Evolutionary conservation across 2,329 filamentous ascomycete genomes (phyloP).

Genomic region (Rosellinia necatrix): DNA sequence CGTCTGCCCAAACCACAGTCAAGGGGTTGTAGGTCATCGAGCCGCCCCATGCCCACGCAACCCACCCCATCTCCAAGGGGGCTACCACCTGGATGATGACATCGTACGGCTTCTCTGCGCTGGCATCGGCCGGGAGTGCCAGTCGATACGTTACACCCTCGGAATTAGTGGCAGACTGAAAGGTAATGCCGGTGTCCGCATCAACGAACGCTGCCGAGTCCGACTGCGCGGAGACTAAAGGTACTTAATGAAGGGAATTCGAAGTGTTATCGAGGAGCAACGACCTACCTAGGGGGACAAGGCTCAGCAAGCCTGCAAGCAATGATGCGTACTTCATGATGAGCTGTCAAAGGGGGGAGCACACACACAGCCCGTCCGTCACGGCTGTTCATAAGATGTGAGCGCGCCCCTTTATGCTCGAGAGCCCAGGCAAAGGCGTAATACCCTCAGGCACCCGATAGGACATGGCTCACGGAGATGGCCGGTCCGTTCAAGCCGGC

Average conservation of each 20-base stretch:
- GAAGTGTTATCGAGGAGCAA: neutral
- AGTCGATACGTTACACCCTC: conserved; percentile 41
- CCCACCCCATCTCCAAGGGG: conserved; percentile 46
- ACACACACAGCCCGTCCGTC: neutral
- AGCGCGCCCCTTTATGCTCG: conserved; percentile 9
- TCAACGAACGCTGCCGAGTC: conserved; percentile 44
- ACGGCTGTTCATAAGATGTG: neutral
- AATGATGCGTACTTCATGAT: conserved; percentile 43
- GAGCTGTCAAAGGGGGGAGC: neutral
- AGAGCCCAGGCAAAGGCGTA: neutral
- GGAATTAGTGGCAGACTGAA: conserved; percentile 47
- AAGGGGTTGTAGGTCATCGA: conserved; percentile 49
- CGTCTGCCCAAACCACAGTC: conserved; percentile 48
- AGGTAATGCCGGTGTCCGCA: conserved; percentile 48
- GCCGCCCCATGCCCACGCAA: conserved; percentile 48
- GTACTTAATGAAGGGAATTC: conserved; percentile 13
- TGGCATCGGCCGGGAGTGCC: conserved; percentile 43
- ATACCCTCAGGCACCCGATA: neutral
- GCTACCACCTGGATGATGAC: conserved; percentile 46
- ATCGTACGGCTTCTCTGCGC: conserved; percentile 41
- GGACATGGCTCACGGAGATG: neutral
- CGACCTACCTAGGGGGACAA: conserved; percentile 40
- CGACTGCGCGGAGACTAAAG: conserved; percentile 37
- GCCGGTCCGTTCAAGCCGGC: conserved; percentile 3
- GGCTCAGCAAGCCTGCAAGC: conserved; percentile 35